Evolutionary conservation across 2,329 filamentous ascomycete genomes (phyloP), one percentile per base, ranked within the genome.

Genomic region (Arthrocladium fulminans): DNA sequence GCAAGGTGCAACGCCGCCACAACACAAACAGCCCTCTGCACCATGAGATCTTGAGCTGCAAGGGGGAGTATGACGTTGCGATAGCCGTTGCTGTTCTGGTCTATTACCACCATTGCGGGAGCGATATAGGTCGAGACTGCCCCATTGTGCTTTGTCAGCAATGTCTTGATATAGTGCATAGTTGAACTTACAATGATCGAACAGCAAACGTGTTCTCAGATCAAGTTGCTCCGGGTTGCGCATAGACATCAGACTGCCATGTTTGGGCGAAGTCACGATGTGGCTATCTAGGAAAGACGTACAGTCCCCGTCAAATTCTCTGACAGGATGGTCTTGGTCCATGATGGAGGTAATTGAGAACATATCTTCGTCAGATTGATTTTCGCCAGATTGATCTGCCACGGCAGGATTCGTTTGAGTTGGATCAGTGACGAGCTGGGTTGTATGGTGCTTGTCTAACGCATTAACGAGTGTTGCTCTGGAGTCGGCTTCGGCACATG

Each of bases 71-170:
- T 49, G 2, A 63, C 40, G 45, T 60, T 54, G n/a, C 61, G 60
- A 40, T 60, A 63, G 10, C 61, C 61, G 52, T 63, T 63, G 10
- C 51, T 56, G 20, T 58, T 41, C 32, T 55, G 47, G 30, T 63
- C 61, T 4, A 63, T 49, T 2, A 61, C 52, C 8, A 61, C 59
- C 61, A 62, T 63, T 13, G 60, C 59, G 2, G 61, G 60, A 1
- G 61, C 61, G 17, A 63, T 55, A 9, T 60, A 48, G 15, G 48
- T 39, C 2, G 61, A 58, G 49, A 63, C 48, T 51, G 49, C 4
- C 23, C 22, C 10, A 15, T 8, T 23, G 23, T 42, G 15, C 19
- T 9, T 23, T 8, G 17, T 8, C 7, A 17, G 8, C 17, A 6
- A n/a, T 38, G 17, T 8, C 15, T 20, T 17, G 7, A n/a, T n/a